phyloP scores from a whole-genome alignment of 2,329 filamentous ascomycete species.

The Fusarium heterosporum region DNA sequence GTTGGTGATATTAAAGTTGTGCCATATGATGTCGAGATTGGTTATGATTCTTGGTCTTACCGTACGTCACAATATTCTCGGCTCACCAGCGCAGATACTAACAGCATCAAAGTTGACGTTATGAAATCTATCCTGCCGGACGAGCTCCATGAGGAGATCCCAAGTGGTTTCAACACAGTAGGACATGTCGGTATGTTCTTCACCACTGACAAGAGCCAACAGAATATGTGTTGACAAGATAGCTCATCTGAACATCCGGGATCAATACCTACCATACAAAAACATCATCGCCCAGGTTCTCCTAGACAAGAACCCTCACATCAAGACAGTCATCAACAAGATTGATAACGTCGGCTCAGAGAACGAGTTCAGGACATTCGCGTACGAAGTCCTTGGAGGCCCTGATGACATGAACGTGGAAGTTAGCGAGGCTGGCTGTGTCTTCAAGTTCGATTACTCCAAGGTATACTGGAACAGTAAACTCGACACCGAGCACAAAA shows the following conservation, averaged over 20 bases:
- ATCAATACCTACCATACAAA: conserved; percentile 87
- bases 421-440: conserved; percentile 82
- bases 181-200: conserved; percentile 79
- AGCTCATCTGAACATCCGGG: conserved; percentile 92
- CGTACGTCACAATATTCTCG: conserved; percentile 59
- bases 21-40: conserved; percentile 79
- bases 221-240: conserved; percentile 18
- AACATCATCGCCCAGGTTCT: conserved; percentile 85
- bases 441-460: conserved; percentile 92
- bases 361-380: conserved; percentile 90
- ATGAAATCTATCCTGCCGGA: conserved; percentile 84
- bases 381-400: conserved; percentile 89
- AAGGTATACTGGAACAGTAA: conserved; percentile 99
- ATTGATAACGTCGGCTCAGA: conserved; percentile 86
- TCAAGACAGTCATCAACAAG: conserved; percentile 96
- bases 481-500: conserved; percentile 87
- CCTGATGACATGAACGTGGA: conserved; percentile 85
- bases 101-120: conserved; percentile 75
- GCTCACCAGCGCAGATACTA: conserved; percentile 16
- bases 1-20: conserved; percentile 76
- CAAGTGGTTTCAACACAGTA: conserved; percentile 86
- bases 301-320: conserved; percentile 85
- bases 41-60: conserved; percentile 90
- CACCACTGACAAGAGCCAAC: background rate
- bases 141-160: conserved; percentile 82